These are phyloP conservation scores for Ichthyophthirius multifiliis DNA, from an alignment of 169 alveolate species.

Conservation along the genomic window DNA sequence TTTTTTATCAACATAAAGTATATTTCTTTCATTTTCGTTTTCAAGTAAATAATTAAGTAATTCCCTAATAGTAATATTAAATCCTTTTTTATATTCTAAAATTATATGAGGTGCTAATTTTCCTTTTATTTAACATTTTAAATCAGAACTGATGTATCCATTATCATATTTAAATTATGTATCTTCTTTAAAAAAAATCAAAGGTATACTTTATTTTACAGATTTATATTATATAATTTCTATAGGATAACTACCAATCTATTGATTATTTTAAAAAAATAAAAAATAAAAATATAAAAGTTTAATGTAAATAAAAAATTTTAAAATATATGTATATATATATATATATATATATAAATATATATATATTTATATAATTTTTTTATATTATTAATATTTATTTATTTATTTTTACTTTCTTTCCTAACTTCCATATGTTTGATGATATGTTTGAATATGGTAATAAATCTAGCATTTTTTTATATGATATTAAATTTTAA, in stretches of 20 bases:
- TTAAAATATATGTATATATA: no score
- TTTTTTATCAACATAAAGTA: background rate
- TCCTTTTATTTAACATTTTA: background rate
- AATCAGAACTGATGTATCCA: background rate
- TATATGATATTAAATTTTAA: background rate
- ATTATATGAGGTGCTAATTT: background rate
- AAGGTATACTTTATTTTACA: background rate
- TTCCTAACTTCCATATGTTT: background rate
- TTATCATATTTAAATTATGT: slow-evolving; percentile 4
- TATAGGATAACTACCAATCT: background rate
- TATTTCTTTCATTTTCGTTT: background rate
- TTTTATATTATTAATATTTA: background rate
- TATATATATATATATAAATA: no score
- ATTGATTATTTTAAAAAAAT: background rate
- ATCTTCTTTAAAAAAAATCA: background rate
- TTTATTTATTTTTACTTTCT: background rate
- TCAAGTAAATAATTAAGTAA: background rate
- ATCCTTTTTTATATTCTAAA: background rate
- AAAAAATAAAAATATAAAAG: no score
- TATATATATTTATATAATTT: no score
- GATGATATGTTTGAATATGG: background rate
- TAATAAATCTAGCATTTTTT: background rate
- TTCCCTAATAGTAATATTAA: background rate
- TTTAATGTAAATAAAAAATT: no score
- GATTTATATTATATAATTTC: background rate